Evolutionary conservation across 2,329 filamentous ascomycete genomes (phyloP).

Genomic region (Pseudocercospora cruenta): DNA sequence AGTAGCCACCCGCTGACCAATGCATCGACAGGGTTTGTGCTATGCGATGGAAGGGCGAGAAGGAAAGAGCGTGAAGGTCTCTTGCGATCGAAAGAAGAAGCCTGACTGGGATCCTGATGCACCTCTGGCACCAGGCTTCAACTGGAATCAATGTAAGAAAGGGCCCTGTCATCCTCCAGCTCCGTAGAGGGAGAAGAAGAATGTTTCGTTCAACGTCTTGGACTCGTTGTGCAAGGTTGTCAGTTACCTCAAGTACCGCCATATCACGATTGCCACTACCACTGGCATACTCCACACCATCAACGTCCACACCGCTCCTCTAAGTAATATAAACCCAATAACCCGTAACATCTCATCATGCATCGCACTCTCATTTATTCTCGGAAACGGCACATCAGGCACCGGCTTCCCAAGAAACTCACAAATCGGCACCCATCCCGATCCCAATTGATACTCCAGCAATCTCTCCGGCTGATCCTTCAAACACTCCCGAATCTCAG

Average conservation of each 20-base stretch:
- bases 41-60: too few species aligned
- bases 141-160: neutral
- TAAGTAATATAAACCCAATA: conserved; percentile 3
- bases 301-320: conserved; percentile 4
- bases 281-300: neutral
- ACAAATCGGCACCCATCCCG: conserved; percentile 39
- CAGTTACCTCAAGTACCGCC: too few species aligned
- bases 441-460: conserved; percentile 33
- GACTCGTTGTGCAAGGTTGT: too few species aligned
- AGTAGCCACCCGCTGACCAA: too few species aligned
- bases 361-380: conserved; percentile 20
- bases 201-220: too few species aligned
- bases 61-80: neutral
- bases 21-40: too few species aligned
- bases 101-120: neutral
- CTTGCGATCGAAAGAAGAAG: neutral
- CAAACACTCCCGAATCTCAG: conserved; percentile 18
- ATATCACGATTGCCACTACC: neutral
- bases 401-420: conserved; percentile 33
- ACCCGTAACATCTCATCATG: conserved; percentile 22
- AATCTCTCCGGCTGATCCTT: conserved; percentile 31
- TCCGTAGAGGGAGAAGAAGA: too few species aligned
- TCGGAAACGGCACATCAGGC: conserved; percentile 33
- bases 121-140: too few species aligned
- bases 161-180: neutral